Base-by-base conservation (phyloP, 169 alveolate species). In the Eimeria falciformis region DNA sequence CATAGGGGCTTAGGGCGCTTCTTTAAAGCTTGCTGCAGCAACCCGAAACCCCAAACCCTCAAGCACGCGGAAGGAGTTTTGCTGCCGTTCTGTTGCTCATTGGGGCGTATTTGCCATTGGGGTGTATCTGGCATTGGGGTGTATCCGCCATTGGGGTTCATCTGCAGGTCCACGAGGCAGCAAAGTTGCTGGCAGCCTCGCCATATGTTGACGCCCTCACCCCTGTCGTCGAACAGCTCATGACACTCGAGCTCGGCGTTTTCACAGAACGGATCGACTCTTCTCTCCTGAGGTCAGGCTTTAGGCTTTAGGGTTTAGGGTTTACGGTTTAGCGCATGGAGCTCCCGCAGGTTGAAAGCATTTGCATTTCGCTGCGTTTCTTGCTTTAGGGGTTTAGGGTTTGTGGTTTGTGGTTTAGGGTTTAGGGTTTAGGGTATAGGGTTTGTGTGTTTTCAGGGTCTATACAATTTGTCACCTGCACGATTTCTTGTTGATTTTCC, bases 111-210 rank as follows among this genome's bases (percentile, higher is more conserved):
- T n/a, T n/a, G n/a, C n/a, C n/a, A n/a, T n/a, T n/a, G n/a, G n/a
- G n/a, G n/a, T n/a, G n/a, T n/a, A n/a, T n/a, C n/a, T n/a, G n/a
- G n/a, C n/a, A n/a, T n/a, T n/a, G n/a, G n/a, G 62, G 62, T 50
- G 7, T 50, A 7, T 50, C 62, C 14, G 62, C 14, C 23, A 43
- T 40, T 21, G 65, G 85, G 58, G 45, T 45, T 43, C 37, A 6
- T 25, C 25, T 43, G 66, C 85, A 75, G 85, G 85, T 75, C 21
- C 92, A 87, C 66, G 92, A 87, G 75, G 77, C 92, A 6, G 86
- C 81, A 46, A 87, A 87, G 47, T 65, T 87, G 65, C 75, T 87
- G 14, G 86, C 81, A 1, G 77, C 92, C 0, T 87, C 92, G 3
- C 84, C 92, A 27, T 75, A 43, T 43, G 85, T 75, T 0, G 62